Evolutionary conservation across 176 grass and related monocot genomes (phyloP).

Genomic region (Avena eriantha): DNA sequence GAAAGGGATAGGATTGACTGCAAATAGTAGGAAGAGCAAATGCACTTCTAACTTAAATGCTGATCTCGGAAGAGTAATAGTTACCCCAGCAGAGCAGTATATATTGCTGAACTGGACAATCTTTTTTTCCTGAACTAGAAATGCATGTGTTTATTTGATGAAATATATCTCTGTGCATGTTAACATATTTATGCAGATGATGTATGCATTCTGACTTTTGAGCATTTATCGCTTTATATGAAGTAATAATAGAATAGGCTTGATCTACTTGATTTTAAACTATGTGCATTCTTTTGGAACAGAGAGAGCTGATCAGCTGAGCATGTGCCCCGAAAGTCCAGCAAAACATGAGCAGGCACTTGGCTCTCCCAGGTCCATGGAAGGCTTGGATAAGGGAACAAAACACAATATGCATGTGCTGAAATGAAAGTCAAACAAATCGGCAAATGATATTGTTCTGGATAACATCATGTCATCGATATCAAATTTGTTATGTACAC

Average conservation of each 20-base stretch:
- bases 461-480: background rate
- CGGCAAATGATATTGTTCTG: constrained; percentile 14
- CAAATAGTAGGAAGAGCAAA: background rate
- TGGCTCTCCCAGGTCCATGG: background rate
- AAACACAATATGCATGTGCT: constrained; percentile 34
- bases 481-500: background rate
- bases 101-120: constrained; percentile 15
- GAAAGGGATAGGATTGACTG: background rate
- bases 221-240: background rate
- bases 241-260: background rate
- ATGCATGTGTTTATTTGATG: constrained; percentile 8
- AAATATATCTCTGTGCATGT: background rate
- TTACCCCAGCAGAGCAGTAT: background rate
- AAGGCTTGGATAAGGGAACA: constrained; percentile 10
- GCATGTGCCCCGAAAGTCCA: background rate
- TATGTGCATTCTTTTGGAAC: background rate
- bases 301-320: background rate
- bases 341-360: background rate
- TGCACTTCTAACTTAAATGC: background rate
- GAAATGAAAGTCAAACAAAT: constrained; percentile 35
- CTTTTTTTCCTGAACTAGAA: background rate
- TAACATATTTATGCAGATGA: constrained; percentile 16
- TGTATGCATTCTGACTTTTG: background rate
- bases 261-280: background rate
- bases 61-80: background rate